A percentile compares a stretch with the other conserved stretches of the same genome.
Evolutionary conservation across 2,329 filamentous ascomycete species (phyloP).

Genomic region (Xylaria multiplex): DNA sequence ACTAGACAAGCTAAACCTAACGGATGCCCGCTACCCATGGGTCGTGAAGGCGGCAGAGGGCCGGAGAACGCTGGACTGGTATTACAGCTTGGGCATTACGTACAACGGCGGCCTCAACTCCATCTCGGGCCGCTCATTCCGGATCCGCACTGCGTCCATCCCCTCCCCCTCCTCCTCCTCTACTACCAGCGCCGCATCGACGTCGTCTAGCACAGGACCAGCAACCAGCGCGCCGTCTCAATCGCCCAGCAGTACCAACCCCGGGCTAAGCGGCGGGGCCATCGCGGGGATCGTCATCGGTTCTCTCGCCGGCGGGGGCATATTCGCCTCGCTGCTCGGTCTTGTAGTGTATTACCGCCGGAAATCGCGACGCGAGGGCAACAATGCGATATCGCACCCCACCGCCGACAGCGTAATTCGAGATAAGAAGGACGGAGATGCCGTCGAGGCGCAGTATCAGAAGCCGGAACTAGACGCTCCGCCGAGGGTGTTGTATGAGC

Average conservation of each 20-base stretch:
- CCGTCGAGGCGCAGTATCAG: neutral
- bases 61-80: conserved; percentile 9
- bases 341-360: conserved; percentile 19
- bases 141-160: neutral
- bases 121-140: conserved; percentile 13
- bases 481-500: conserved; percentile 10
- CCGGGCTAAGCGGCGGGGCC: conserved; percentile 3
- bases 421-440: neutral
- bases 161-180: conserved; percentile 7
- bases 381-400: neutral
- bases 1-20: conserved; percentile 18
- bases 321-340: conserved; percentile 8
- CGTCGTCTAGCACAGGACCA: neutral
- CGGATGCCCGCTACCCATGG: conserved; percentile 5
- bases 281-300: conserved; percentile 16
- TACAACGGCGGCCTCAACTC: neutral
- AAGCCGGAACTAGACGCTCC: conserved; percentile 14
- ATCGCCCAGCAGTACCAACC: neutral
- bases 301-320: neutral
- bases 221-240: neutral
- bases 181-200: neutral
- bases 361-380: conserved; percentile 5
- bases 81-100: conserved; percentile 9
- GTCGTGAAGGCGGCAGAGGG: neutral
- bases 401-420: neutral